These are phyloP conservation scores for Pelargonium australe DNA, from an alignment of 441 rosid species.

Conservation along the genomic window DNA sequence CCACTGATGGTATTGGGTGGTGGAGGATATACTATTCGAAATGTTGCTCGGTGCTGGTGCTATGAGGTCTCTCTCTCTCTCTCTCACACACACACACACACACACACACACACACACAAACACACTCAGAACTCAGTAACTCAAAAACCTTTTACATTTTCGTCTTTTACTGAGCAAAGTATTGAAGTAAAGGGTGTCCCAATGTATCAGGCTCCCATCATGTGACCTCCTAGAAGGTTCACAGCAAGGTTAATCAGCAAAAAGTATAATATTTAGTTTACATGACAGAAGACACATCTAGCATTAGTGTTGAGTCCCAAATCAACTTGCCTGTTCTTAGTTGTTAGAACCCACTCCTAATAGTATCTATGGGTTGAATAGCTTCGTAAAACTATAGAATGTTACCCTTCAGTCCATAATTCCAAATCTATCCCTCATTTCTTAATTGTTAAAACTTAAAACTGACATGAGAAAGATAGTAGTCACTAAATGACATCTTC, in stretches of 20 bases:
- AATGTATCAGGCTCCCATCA: too few relatives aligned
- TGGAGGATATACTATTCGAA: slow-evolving; percentile 95
- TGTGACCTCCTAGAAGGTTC: too few relatives aligned
- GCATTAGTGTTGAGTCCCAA: neutral
- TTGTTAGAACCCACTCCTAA: neutral
- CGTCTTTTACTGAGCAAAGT: too few relatives aligned
- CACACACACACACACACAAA: too few relatives aligned
- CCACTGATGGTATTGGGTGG: slow-evolving; percentile 97
- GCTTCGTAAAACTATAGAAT: neutral
- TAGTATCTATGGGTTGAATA: neutral
- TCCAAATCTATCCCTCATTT: neutral
- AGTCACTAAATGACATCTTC: neutral
- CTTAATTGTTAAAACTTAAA: neutral
- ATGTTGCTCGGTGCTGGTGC: slow-evolving; percentile 98
- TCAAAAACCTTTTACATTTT: too few relatives aligned
- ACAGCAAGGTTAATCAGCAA: neutral
- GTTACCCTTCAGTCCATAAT: neutral
- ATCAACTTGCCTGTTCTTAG: neutral
- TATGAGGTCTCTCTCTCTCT: slow-evolving; percentile 50
- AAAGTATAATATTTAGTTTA: neutral
- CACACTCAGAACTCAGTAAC: too few relatives aligned
- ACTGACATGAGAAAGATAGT: neutral
- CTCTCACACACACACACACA: too few relatives aligned
- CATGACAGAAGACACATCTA: neutral
- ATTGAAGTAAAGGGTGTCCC: too few relatives aligned